Conservation (phyloP, 306 rosid species). For the Oemleria cerasiformis region DNA sequence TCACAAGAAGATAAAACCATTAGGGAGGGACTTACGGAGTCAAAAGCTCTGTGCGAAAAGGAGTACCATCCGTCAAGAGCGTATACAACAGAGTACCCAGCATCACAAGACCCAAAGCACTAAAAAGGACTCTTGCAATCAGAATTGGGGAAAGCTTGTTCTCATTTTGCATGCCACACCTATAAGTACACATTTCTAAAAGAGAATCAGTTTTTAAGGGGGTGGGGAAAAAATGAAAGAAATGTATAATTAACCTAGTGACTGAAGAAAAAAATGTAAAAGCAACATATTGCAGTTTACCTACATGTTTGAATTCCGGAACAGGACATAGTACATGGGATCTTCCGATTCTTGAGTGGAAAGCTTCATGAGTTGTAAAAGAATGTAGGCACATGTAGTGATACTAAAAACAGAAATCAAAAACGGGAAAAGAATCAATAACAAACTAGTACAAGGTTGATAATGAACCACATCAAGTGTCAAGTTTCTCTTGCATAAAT, state of each 20-base stretch:
- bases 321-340: conserved; percentile 60
- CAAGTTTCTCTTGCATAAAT: conserved; percentile 7
- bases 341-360: conserved; percentile 66
- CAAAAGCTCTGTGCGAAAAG: conserved; percentile 65
- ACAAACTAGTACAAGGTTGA: background rate
- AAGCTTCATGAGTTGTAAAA: conserved; percentile 65
- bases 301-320: conserved; percentile 60
- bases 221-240: background rate
- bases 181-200: conserved; percentile 16
- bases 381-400: conserved; percentile 55
- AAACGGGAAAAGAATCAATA: conserved; percentile 23
- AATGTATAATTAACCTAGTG: background rate
- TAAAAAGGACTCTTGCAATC: conserved; percentile 50
- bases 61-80: conserved; percentile 66
- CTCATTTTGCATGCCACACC: conserved; percentile 42
- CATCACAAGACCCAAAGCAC: conserved; percentile 63
- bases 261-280: background rate
- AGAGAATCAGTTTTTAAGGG: conserved; percentile 12
- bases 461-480: no score
- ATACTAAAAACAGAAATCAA: conserved; percentile 43
- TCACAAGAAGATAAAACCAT: background rate
- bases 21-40: conserved; percentile 63
- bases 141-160: conserved; percentile 31
- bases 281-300: conserved; percentile 17
- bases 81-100: conserved; percentile 65